A percentile compares a stretch with the other conserved stretches of the same genome.
These are phyloP conservation scores for Daldinia loculata DNA, from an alignment of 495 filamentous ascomycete species.

Conservation along the genomic window DNA sequence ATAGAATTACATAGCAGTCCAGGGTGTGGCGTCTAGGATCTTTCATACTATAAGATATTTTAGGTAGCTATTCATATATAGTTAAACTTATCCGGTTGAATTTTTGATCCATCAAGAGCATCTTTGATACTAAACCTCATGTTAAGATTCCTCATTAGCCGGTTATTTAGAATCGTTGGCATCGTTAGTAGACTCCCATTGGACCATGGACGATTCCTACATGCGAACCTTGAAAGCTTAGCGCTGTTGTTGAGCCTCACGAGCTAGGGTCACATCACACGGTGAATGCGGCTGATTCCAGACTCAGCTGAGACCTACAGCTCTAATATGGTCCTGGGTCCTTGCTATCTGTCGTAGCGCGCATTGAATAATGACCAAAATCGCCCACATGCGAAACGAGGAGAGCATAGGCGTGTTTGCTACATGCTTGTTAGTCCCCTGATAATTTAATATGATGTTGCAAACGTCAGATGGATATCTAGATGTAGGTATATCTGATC, in stretches of 20 bases:
- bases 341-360: background rate
- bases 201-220: too few relatives aligned
- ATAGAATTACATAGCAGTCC: background rate
- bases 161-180: too few relatives aligned
- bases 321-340: background rate
- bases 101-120: background rate
- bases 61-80: too few relatives aligned
- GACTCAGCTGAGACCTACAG: background rate
- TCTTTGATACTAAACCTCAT: background rate
- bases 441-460: constrained; percentile 18
- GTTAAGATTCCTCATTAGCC: too few relatives aligned
- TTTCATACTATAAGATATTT: too few relatives aligned
- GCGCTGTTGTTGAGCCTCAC: background rate
- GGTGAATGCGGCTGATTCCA: background rate
- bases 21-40: too few relatives aligned
- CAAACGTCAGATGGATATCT: constrained; percentile 13
- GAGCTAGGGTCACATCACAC: background rate
- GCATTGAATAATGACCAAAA: background rate
- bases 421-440: background rate
- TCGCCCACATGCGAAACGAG: too few relatives aligned
- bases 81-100: background rate
- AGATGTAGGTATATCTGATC: constrained; percentile 4
- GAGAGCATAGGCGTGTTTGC: background rate
- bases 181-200: too few relatives aligned
- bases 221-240: too few relatives aligned